phyloP scores from a whole-genome alignment of 495 filamentous ascomycete genomes.

The Xylaria intraflava region DNA sequence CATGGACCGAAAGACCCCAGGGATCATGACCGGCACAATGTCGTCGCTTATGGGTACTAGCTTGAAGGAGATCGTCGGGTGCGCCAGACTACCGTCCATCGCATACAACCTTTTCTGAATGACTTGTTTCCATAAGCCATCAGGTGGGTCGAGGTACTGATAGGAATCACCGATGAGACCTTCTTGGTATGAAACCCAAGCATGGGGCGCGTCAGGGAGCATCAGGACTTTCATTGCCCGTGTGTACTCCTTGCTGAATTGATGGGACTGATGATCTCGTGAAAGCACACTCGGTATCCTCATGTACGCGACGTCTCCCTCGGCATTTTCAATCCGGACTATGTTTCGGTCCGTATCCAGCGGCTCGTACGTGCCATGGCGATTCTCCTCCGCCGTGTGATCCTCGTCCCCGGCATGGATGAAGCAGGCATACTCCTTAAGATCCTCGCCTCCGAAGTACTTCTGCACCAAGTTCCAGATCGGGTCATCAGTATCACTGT shows the following conservation, averaged over 20 bases:
- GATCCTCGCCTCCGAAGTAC: background rate
- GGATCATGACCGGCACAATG: slow-evolving; percentile 11
- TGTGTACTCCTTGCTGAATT: slow-evolving; percentile 14
- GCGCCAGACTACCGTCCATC: background rate
- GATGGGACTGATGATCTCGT: slow-evolving; percentile 9
- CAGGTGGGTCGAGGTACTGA: slow-evolving; percentile 16
- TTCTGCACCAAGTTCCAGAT: slow-evolving; percentile 5
- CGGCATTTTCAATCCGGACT: slow-evolving; percentile 12
- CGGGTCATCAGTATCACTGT: background rate
- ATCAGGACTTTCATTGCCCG: slow-evolving; percentile 11
- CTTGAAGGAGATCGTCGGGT: slow-evolving; percentile 4
- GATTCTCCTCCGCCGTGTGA: background rate
- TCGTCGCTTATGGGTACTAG: background rate
- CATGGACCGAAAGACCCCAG: slow-evolving; percentile 8
- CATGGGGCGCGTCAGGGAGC: slow-evolving; percentile 1
- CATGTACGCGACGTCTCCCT: slow-evolving; percentile 19
- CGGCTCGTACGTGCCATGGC: slow-evolving; percentile 12
- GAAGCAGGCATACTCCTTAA: slow-evolving; percentile 8
- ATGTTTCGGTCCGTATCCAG: slow-evolving; percentile 4
- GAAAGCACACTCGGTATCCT: slow-evolving; percentile 5
- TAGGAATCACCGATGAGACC: background rate
- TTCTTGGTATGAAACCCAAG: slow-evolving; percentile 4
- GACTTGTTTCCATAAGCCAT: slow-evolving; percentile 8
- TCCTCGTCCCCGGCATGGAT: slow-evolving; percentile 12
- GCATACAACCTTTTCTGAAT: background rate